Base-by-base conservation (phyloP, 805 yeast species). In the Sugiyamaella lignohabitans region DNA sequence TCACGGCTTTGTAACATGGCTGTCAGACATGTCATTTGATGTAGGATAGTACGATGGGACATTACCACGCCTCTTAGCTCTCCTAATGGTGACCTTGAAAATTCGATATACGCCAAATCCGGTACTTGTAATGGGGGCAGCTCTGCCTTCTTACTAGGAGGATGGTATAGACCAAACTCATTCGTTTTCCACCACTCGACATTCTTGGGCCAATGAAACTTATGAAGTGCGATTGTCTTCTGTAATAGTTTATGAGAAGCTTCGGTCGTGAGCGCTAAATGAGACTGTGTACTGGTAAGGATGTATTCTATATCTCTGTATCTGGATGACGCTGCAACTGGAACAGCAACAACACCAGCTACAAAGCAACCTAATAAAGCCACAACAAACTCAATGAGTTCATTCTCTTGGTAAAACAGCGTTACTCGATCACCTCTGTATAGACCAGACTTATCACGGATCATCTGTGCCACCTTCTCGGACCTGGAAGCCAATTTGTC, bases 271-370 rank as follows among this genome's bases (percentile, higher is more conserved):
- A 93, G 68, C 42, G 89, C 82, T 44, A 86, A 70, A 60, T 83
- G 87, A 1, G 94, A 75, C 49, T 82, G 85, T 0, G 97, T 85
- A 27, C 76, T 71, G 38, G 74, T 75, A 64, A 89, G 77, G 29
- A 89, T 83, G 50, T 79, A 80, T 11, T 78, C 72, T 50, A 88
- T 79, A 53, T 88, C 96, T 37, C 70, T 70, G 22, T 81, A 66
- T 27, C 83, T 82, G 22, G 79, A 74, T 45, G 80, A 84, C 49
- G 87, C 81, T 45, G 85, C 85, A 37, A 93, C 79, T 0, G 98
- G 98, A 3, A 93, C 91, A 0, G 98, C 98, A 2, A 93, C 89
- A 40, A 87, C 84, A 1, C 95, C 96, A 1, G 97, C 95, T 47
- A 91, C 69, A 54, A 91, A 86, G 60, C 97, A 89, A 4, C 96